Percentiles rank a stretch among this genome's conserved stretches.
Conservation (phyloP, 164 flowering plant species). For the Piper betle region DNA sequence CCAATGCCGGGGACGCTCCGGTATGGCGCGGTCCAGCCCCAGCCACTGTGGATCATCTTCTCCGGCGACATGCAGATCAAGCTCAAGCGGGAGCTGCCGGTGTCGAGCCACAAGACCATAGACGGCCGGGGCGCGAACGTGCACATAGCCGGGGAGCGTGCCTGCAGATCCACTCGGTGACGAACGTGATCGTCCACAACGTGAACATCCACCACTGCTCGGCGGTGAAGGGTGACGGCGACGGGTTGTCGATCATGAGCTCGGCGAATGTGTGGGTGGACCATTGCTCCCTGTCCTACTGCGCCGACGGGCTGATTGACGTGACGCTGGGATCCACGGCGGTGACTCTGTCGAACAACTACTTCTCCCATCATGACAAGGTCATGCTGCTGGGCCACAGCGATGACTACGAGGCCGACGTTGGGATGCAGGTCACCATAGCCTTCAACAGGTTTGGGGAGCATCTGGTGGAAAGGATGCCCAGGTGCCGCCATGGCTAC, state of each 20-base stretch:
- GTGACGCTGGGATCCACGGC: conserved; percentile 69
- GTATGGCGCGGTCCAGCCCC: conserved; percentile 47
- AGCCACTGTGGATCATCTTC: conserved; percentile 64
- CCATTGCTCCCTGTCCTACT: conserved; percentile 50
- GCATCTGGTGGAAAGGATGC: conserved; percentile 66
- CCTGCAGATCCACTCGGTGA: conserved; percentile 40
- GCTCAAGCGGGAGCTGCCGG: conserved; percentile 44
- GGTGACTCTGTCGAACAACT: conserved; percentile 59
- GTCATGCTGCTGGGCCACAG: conserved; percentile 61
- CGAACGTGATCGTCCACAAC: conserved; percentile 57
- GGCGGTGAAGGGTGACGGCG: conserved; percentile 55
- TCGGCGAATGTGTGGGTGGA: conserved; percentile 59
- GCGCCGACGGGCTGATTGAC: conserved; percentile 67
- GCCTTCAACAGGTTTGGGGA: conserved; percentile 74
- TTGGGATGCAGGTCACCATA: conserved; percentile 64
- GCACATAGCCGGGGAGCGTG: conserved; percentile 57
- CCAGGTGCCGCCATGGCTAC: conserved; percentile 61
- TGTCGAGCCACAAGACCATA: conserved; percentile 64
- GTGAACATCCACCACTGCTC: conserved; percentile 50
- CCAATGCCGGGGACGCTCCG: conserved; percentile 70
- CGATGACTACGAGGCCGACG: conserved; percentile 35
- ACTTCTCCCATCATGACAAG: conserved; percentile 61
- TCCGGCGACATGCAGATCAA: conserved; percentile 43
- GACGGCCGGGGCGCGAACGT: conserved; percentile 78
- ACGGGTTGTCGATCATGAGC: conserved; percentile 47